These are phyloP conservation scores for Chaetomium sp. DNA, from an alignment of 2,329 filamentous ascomycete genomes.

Conservation along the genomic window DNA sequence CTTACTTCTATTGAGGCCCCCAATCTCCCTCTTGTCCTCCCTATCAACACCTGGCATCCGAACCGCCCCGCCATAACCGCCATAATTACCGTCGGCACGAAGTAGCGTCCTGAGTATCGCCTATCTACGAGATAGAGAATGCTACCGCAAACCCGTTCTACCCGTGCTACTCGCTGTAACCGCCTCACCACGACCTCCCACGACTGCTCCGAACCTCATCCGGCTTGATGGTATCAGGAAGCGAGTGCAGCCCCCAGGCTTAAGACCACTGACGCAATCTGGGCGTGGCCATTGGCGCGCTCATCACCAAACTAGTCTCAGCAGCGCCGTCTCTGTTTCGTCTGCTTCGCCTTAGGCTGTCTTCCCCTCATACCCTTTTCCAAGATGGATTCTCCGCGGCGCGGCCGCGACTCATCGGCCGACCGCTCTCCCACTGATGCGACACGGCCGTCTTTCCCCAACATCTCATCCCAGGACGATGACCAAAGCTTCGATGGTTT, in stretches of 20 bases:
- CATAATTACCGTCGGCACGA: too few species aligned
- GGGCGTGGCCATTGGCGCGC: not conserved
- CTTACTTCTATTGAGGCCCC: too few species aligned
- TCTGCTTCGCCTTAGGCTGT: not conserved
- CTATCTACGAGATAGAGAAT: too few species aligned
- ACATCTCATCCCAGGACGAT: slow-evolving; percentile 32
- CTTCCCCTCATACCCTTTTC: not conserved
- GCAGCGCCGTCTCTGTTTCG: not conserved
- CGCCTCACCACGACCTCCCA: not conserved
- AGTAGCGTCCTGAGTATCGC: too few species aligned
- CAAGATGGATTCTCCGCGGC: slow-evolving; percentile 40
- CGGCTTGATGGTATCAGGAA: not conserved
- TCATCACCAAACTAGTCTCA: too few species aligned
- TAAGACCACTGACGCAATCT: not conserved
- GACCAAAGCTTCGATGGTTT: slow-evolving; percentile 47
- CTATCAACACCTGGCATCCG: too few species aligned
- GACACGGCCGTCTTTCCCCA: slow-evolving; percentile 35
- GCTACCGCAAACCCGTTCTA: not conserved
- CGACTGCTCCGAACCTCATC: not conserved
- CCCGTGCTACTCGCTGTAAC: not conserved
- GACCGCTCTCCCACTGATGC: slow-evolving; percentile 46
- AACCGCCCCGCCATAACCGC: too few species aligned
- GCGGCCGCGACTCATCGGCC: slow-evolving; percentile 31
- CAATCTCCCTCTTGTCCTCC: too few species aligned
- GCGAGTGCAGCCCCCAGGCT: not conserved